Evolutionary conservation across 352 stramenopile genomes (phyloP), one percentile per base, ranked within the genome.

Genomic region (Sclerospora graminicola): DNA sequence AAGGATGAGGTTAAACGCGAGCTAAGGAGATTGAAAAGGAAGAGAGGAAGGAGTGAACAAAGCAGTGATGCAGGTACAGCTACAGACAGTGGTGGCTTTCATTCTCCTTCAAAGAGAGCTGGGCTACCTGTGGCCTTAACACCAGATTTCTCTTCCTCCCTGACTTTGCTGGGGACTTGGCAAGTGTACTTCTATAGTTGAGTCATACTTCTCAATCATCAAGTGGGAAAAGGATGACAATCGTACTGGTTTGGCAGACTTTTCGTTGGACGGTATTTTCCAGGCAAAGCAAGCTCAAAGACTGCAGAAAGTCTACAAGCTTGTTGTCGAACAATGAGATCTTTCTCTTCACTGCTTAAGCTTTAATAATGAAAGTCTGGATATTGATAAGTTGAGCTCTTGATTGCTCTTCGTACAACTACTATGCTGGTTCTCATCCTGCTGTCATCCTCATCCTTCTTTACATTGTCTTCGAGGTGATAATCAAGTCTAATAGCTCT

Each of bases 171-270:
- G 30, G 30, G 11, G 13, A 13, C 30, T 33, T 35, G 30, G 11
- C 11, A 8, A 35, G 30, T 35, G 30, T 18, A 16, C 30, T 35
- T 35, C 30, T 14, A 35, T 13, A 35, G 11, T 18, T 35, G 16
- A 35, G 30, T 35, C 30, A 35, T 8, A 18, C n/a, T 35, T 35
- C 9, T 35, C 30, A 18, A 35, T 19, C 2, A 35, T 19, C 13
- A 35, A 35, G 30, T 35, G 13, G 30, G 30, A 35, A 35, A 35
- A 15, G 30, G 30, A 35, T 35, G 28, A 33, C 13, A 35, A 35
- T 35, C 30, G 30, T 35, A 15, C 8, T 35, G 10, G 30, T 13
- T 18, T 16, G 30, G 16, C 10, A 18, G 30, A 18, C 8, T 35
- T 18, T 35, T 35, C 30, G 4, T 35, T 35, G 30, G 30, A 35